Evolutionary conservation across 2,329 filamentous ascomycete species (phyloP), one percentile per base, ranked within the genome.

Genomic region (Nemania serpens): DNA sequence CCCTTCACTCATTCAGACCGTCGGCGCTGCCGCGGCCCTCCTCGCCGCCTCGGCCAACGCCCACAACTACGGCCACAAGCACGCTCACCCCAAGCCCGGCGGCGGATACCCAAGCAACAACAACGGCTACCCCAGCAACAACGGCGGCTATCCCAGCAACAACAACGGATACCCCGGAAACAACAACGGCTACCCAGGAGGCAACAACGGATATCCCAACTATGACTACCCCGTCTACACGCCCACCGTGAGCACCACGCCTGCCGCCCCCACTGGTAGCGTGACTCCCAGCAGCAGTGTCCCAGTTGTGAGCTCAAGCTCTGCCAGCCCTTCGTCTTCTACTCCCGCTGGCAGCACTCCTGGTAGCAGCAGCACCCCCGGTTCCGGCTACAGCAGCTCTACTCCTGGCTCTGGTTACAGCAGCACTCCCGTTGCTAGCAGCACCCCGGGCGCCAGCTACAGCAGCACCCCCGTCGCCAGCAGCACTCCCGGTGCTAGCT

Each of bases 1-100:
- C 60, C 75, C 76, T 48, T 79, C 79, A 42, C 62, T 81, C 62
- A 43, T 75, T 65, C 72, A 73, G 58, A 65, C 63, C 17, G 68
- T 81, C 51, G 74, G 75, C 69, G 71, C 76, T 55, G 77, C 74
- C 61, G 75, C 64, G 20, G 64, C 56, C 47, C 49, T 64, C 48
- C 61, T 64, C 48, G 62, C 62, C 29, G 62, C 58, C 42, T 59
- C 62, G n/a, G 59, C 64, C 47, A 61, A 58, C 33, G 64, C 62
- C 45, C 33, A 34, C 50, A 17, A 25, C 43, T 46, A 41, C 29
- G 50, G 50, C 12, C 50, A 29, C 13, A 29, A 29, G 25, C 39
- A 61, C 18, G 41, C 41, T 11, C 43, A 51, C 46, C 53, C 45
- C 11, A 39, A 61, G 13, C 47, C 60, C 34, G 42, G 46, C 36